These are phyloP conservation scores for Alternaria arborescens DNA, from an alignment of 2,329 filamentous ascomycete species.

Conservation along the genomic window DNA sequence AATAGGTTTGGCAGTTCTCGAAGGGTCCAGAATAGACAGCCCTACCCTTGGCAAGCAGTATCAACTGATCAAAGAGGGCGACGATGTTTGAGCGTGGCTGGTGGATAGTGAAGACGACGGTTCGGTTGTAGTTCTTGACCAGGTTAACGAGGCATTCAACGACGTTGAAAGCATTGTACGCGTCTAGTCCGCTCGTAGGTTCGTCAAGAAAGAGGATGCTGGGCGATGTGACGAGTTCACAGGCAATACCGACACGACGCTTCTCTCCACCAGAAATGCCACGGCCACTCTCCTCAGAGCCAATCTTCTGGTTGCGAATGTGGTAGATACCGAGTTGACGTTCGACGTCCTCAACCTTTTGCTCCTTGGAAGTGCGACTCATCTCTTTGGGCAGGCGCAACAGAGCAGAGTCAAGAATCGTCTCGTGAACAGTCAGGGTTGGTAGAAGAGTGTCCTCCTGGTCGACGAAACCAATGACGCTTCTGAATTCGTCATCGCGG, in stretches of 20 bases:
- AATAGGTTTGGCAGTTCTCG: conserved; percentile 86
- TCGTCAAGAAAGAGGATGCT: conserved; percentile 98
- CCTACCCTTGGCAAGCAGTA: conserved; percentile 86
- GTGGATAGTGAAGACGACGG: conserved; percentile 97
- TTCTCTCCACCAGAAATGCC: conserved; percentile 98
- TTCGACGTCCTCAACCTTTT: conserved; percentile 90
- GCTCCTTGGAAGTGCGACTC: conserved; percentile 86
- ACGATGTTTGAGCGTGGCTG: conserved; percentile 98
- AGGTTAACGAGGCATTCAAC: conserved; percentile 94
- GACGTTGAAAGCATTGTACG: conserved; percentile 98
- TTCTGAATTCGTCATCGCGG: conserved; percentile 83
- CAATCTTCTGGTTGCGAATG: conserved; percentile 94
- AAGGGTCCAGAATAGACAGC: conserved; percentile 96
- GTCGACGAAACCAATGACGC: conserved; percentile 94
- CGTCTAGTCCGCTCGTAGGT: conserved; percentile 93
- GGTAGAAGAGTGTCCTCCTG: conserved; percentile 98
- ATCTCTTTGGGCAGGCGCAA: conserved; percentile 92
- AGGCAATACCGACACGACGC: conserved; percentile 93
- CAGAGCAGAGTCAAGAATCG: conserved; percentile 91
- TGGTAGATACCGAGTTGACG: conserved; percentile 93
- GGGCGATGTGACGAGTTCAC: conserved; percentile 95
- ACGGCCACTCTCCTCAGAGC: conserved; percentile 92
- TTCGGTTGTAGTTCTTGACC: conserved; percentile 95
- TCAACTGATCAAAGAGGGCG: conserved; percentile 91
- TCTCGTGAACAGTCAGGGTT: conserved; percentile 96